phyloP scores from a whole-genome alignment of 129 eudicot genomes.

The Smallanthus sonchifolius region DNA sequence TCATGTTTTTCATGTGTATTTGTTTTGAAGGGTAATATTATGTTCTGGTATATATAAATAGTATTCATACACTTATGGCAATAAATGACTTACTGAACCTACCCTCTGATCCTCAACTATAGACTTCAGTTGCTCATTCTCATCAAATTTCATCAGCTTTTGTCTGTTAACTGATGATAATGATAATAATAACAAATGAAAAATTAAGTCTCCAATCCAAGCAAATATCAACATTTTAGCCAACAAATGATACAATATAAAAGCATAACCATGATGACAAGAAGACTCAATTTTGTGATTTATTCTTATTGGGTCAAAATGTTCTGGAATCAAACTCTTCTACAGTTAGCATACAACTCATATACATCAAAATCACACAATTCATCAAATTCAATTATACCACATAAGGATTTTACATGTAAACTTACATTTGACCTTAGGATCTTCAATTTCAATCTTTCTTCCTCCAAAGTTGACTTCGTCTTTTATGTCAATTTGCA shows the following conservation, averaged over 20 bases:
- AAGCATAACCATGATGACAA: background rate
- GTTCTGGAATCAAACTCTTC: too few species aligned
- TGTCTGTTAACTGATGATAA: constrained; percentile 57
- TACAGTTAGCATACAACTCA: too few species aligned
- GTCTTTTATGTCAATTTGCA: too few species aligned
- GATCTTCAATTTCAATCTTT: too few species aligned
- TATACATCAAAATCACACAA: too few species aligned
- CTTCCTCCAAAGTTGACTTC: too few species aligned
- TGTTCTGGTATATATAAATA: background rate
- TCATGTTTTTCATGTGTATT: background rate
- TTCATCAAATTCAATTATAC: too few species aligned
- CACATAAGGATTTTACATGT: too few species aligned
- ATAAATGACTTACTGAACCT: constrained; percentile 12
- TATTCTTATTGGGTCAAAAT: too few species aligned
- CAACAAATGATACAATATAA: constrained; percentile 4
- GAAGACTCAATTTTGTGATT: too few species aligned
- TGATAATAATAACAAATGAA: background rate
- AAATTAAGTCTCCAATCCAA: background rate
- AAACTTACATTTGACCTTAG: too few species aligned
- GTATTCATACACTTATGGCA: constrained; percentile 7
- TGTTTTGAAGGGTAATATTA: background rate
- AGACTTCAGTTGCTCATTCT: constrained; percentile 82
- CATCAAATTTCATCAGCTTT: constrained; percentile 94
- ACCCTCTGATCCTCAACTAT: constrained; percentile 70
- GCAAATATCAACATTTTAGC: constrained; percentile 5